These are phyloP conservation scores for Fusarium sp. DNA, from an alignment of 2,329 filamentous ascomycete species.

Conservation along the genomic window DNA sequence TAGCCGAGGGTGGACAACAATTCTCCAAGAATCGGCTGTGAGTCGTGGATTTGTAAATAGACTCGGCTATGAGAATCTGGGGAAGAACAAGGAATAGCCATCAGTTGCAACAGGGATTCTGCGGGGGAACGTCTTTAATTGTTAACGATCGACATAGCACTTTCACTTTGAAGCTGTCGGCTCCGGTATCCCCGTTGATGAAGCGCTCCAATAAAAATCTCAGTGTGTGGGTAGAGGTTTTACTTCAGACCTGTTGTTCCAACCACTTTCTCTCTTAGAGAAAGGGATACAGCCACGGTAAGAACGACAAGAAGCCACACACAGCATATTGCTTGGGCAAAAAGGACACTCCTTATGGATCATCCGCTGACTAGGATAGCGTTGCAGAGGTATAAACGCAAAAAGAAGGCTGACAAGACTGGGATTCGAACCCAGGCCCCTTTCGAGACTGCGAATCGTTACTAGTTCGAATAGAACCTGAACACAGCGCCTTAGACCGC, in stretches of 20 bases:
- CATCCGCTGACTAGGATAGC: no score
- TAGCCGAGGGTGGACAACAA: conserved; percentile 2
- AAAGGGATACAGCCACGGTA: not conserved
- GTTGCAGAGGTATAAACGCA: not conserved
- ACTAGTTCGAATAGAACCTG: no score
- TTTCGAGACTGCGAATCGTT: no score
- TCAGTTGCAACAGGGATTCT: conserved; percentile 1
- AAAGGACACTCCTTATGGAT: no score
- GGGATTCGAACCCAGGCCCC: not conserved
- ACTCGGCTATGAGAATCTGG: conserved; percentile 21
- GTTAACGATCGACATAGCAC: not conserved
- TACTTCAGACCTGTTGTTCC: no score
- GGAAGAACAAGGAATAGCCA: conserved; percentile 21
- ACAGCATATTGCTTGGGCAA: no score
- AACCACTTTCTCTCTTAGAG: not conserved
- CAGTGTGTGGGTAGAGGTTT: not conserved
- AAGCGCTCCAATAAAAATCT: conserved; percentile 17
- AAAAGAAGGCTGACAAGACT: conserved; percentile 3
- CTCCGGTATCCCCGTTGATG: conserved; percentile 17
- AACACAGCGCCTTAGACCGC: no score
- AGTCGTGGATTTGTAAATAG: conserved; percentile 12
- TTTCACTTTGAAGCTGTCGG: not conserved
- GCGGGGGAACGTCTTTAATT: conserved; percentile 7
- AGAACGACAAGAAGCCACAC: no score
- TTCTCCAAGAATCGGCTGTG: not conserved